Base-by-base conservation (phyloP, 2,329 filamentous ascomycete species). In the Fusarium brachygibbosum region DNA sequence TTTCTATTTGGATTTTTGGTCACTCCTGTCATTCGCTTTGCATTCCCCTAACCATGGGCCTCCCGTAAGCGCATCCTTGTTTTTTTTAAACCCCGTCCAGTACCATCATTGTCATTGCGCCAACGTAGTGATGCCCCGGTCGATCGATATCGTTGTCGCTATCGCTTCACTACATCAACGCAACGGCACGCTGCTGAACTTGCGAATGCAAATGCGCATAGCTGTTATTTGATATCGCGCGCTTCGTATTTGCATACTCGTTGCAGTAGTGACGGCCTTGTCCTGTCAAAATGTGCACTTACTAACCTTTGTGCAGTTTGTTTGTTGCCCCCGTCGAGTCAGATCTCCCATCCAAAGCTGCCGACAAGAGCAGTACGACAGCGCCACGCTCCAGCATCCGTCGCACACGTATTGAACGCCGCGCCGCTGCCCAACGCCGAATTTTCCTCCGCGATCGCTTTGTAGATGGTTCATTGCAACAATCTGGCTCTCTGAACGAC, bases 291-390 rank as follows among this genome's bases (percentile, higher is more conserved):
- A 44, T 31, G 40, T 63, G 44, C 45, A 54, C 69, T 75, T 57
- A 71, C 60, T 59, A 48, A 64, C 56, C 51, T 34, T 57, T 55
- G 8, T 53, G 58, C 65, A 85, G 84, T 66, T 76, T 85, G 32
- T 85, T 84, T 66, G 73, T 84, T 54, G 81, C 82, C 37, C 82
- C 82, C 34, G 79, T 83, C 67, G 80, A 83, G 69, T 82, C 82
- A 48, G 82, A 84, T 63, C 56, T 83, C 44, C 71, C 77, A 16
- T 69, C 75, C 46, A 82, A 82, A 66, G 54, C 78, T 34, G 66
- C 77, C 28, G 69, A 72, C 37, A 82, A 79, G 60, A 63, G 40
- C 51, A 51, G 69, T 41, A 58, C 70, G 19, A 66, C 75, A 8
- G 78, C 78, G 25, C 75, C 76, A 38, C 82, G 82, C 49, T 80